Conservation (phyloP, 495 filamentous ascomycete genomes). For the Penicillium flavigenum region DNA sequence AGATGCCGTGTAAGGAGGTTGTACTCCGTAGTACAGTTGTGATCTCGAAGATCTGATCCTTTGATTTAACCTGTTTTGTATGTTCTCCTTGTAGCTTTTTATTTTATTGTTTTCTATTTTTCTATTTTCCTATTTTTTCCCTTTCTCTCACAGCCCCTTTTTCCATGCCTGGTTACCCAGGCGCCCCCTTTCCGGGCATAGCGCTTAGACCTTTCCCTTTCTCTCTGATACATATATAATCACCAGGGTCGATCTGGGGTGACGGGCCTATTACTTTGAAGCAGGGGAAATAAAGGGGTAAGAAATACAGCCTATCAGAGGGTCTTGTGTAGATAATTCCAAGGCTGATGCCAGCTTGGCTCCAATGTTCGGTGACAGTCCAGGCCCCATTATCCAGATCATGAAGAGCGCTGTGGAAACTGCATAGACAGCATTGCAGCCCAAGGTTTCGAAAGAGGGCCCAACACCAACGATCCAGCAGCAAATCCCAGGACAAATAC, state of each 20-base stretch:
- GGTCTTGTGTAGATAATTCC: too few relatives aligned
- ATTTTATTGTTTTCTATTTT: neutral
- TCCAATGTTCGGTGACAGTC: too few relatives aligned
- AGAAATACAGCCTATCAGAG: neutral
- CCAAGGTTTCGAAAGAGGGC: too few relatives aligned
- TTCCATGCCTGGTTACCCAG: neutral
- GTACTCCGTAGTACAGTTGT: neutral
- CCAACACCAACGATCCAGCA: too few relatives aligned
- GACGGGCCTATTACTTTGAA: conserved; percentile 1
- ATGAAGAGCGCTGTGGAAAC: too few relatives aligned
- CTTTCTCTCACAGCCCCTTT: neutral
- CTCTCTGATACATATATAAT: neutral
- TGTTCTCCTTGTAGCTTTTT: neutral
- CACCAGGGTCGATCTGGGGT: neutral
- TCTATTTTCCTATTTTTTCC: too few relatives aligned
- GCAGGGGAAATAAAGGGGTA: conserved; percentile 6
- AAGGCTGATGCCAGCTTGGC: too few relatives aligned
- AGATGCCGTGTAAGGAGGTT: conserved; percentile 10
- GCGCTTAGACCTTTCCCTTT: conserved; percentile 5
- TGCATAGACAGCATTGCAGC: too few relatives aligned
- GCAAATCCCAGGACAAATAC: too few relatives aligned
- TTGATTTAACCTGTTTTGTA: neutral
- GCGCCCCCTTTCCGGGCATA: neutral
- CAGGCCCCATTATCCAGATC: too few relatives aligned
- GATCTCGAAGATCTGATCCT: neutral